These are phyloP conservation scores for Ilyonectria sp. DNA, from an alignment of 2,329 filamentous ascomycete species.

Conservation along the genomic window DNA sequence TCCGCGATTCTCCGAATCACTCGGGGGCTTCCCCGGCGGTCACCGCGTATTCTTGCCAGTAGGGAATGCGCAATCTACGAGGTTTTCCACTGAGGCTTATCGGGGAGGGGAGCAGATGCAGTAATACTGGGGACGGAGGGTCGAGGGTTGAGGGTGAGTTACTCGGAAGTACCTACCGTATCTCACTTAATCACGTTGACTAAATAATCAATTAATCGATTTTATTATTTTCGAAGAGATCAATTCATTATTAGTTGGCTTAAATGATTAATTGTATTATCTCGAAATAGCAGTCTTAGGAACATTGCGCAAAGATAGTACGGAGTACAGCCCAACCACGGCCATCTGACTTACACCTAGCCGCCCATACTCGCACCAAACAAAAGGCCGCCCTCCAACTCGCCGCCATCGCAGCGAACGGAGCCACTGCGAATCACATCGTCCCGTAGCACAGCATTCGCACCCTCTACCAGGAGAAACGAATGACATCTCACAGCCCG, in stretches of 20 bases:
- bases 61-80: neutral
- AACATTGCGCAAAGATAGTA: neutral
- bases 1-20: conserved; percentile 7
- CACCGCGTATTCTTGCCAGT: neutral
- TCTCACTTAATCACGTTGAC: neutral
- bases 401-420: neutral
- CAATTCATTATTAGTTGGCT: conserved; percentile 9
- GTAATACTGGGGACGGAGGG: neutral
- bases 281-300: neutral
- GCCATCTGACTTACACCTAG: conserved; percentile 14
- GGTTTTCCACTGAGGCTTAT: neutral
- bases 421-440: conserved; percentile 1
- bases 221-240: conserved; percentile 3
- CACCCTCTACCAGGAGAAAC: neutral
- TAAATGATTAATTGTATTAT: conserved; percentile 1
- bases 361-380: conserved; percentile 17
- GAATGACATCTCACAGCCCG: conserved; percentile 11
- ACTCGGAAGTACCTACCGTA: neutral
- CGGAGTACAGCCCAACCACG: neutral
- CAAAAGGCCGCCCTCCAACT: conserved; percentile 4
- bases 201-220: neutral
- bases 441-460: conserved; percentile 11
- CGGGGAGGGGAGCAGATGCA: neutral
- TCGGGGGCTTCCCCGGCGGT: neutral
- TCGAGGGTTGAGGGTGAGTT: neutral